phyloP scores from a whole-genome alignment of 2,329 filamentous ascomycete species.

The Xylaria arbuscula region DNA sequence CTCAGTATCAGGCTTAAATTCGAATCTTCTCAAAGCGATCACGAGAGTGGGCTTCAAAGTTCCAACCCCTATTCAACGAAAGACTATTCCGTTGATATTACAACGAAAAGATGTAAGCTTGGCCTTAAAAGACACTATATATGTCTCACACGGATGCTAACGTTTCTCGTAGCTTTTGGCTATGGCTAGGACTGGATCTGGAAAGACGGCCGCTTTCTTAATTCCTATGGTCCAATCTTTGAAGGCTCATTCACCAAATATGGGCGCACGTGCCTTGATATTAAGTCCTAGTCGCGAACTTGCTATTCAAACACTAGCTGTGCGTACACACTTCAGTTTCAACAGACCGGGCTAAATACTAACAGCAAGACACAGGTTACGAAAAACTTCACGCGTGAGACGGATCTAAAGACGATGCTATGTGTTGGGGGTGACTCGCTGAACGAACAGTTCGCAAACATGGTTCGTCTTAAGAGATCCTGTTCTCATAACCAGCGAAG shows the following conservation, averaged over 20 bases:
- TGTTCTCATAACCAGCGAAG: neutral
- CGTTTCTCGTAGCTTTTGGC: slow-evolving; percentile 88
- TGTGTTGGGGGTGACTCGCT: slow-evolving; percentile 84
- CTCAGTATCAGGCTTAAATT: slow-evolving; percentile 71
- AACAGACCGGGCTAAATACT: neutral
- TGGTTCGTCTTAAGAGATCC: slow-evolving; percentile 25
- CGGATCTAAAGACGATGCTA: slow-evolving; percentile 87
- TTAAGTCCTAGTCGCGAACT: slow-evolving; percentile 93
- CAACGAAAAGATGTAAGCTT: slow-evolving; percentile 76
- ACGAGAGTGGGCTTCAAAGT: slow-evolving; percentile 94
- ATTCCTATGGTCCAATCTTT: slow-evolving; percentile 98
- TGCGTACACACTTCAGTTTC: neutral
- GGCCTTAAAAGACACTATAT: neutral
- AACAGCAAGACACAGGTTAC: slow-evolving; percentile 85
- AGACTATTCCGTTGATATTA: slow-evolving; percentile 91
- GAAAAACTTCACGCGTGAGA: slow-evolving; percentile 90
- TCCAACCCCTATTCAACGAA: slow-evolving; percentile 96
- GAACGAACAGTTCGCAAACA: slow-evolving; percentile 39
- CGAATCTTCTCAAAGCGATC: slow-evolving; percentile 88
- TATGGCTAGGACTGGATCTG: slow-evolving; percentile 98
- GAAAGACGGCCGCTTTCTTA: slow-evolving; percentile 97
- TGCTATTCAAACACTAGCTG: slow-evolving; percentile 73
- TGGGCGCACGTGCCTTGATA: slow-evolving; percentile 87
- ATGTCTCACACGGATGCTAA: slow-evolving; percentile 63
- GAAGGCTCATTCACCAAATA: slow-evolving; percentile 85